Evolutionary conservation across 1,284 basidiomycete genomes (phyloP).

Genomic region (Trametes sp.): DNA sequence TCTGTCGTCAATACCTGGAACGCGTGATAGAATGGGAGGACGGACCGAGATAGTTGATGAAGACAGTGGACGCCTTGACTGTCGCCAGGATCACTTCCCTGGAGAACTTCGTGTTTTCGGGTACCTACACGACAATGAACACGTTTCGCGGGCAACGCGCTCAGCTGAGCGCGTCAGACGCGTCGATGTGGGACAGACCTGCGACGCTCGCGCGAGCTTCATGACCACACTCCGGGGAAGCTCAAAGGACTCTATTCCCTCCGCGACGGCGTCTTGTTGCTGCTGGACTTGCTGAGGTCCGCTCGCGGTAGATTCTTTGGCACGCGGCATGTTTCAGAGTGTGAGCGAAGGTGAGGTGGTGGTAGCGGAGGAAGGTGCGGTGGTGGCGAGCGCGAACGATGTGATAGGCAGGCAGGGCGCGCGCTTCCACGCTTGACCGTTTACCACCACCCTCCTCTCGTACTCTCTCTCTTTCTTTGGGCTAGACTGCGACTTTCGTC

Average conservation of each 20-base stretch:
- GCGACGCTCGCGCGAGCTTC: conserved; percentile 80
- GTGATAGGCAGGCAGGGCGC: background rate
- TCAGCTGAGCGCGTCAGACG: conserved; percentile 5
- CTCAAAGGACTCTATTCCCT: conserved; percentile 88
- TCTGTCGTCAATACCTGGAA: background rate
- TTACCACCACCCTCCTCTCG: background rate
- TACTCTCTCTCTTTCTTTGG: background rate
- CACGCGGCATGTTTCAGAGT: conserved; percentile 15
- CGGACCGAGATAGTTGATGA: conserved; percentile 90
- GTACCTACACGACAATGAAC: conserved; percentile 60
- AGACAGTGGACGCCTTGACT: conserved; percentile 87
- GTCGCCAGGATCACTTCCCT: conserved; percentile 87
- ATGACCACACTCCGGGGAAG: conserved; percentile 83
- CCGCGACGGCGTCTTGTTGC: conserved; percentile 78
- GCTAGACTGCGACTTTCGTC: no score
- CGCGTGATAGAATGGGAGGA: conserved; percentile 16
- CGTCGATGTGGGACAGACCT: conserved; percentile 48
- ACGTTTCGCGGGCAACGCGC: background rate
- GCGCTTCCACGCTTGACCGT: background rate
- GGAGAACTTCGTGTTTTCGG: conserved; percentile 85
- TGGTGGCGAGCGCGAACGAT: background rate
- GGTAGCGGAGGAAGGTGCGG: background rate
- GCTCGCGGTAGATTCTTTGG: conserved; percentile 35
- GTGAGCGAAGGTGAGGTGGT: background rate
- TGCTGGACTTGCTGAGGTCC: conserved; percentile 64